Base-by-base conservation (phyloP, 768 basidiomycete species). In the Bullera alba region DNA sequence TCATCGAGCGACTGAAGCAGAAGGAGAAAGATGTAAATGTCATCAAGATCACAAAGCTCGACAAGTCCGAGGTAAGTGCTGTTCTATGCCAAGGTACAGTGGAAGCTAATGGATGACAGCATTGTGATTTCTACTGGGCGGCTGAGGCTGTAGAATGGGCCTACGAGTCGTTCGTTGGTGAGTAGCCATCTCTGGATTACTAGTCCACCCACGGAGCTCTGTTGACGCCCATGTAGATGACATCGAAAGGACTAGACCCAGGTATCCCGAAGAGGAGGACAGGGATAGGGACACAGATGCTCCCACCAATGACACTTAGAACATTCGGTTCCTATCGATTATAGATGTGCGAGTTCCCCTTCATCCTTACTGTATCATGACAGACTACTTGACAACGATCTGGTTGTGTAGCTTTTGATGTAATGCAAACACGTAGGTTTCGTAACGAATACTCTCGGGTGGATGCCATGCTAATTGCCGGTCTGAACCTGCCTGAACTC, bases 71-170 rank as follows among this genome's bases (percentile, higher is more conserved):
- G 67, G 68, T 73, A 46, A 50, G 63, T 56, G 6, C 19, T 17
- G 50, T 15, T n/a, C n/a, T n/a, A 46, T 29, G 27, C 16, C 36
- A 41, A 10, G n/a, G 50, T 2, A 5, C 21, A 34, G 36, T 16
- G 14, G 29, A 25, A 15, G 50, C 12, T 16, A 7, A 21, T 29
- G 44, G 27, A 26, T 46, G 15, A 2, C 26, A 69, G 70, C 71
- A 72, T 42, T 73, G 71, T 41, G 72, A 73, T 46, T 65, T 67
- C 28, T 70, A 70, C 41, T 73, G 75, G 75, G 75, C 76, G 8
- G 76, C 76, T 4, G 77, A 77, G 53, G 76, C 76, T 17, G 76
- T 77, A 19, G 77, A 77, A 57, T 75, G 76, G 63, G 75, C 74
- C 22, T 76, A 73, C 51, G 50, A 63, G 39, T 70, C 69, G 25